Base-by-base conservation (phyloP, 148 eudicot genomes). In the Vaccinium darrowii region DNA sequence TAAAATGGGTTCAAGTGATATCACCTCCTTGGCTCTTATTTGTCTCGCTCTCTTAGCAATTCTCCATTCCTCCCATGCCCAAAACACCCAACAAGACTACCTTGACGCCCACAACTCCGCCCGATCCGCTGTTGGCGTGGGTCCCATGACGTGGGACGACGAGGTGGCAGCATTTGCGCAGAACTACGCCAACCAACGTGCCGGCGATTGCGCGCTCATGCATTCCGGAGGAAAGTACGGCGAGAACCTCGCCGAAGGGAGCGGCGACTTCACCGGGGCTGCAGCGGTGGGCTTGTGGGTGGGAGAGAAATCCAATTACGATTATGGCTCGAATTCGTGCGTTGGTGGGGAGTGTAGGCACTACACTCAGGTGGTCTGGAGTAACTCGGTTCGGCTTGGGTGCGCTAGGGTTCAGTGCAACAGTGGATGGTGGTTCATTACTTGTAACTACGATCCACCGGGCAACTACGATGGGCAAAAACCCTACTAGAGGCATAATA, bases 211-310 rank as follows among this genome's bases (percentile, higher is more conserved):
- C 72, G 27, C 5, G 6, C 71, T 89, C 11, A 3, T 1, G 19
- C 89, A 76, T 50, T 85, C 85, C 0, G 62, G 54, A 8, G 83
- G 84, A n/a, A 83, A 83, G 1, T 88, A 84, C 25, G 89, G 89
- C 3, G 90, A 88, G 81, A 90, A 90, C 82, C 39, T 90, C 15
- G 90, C 89, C 27, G 43, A 0, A 14, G 90, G 88, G 36, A 21
- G 50, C 0, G 80, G 87, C 3, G 82, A 67, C 2, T 85, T 89
- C 12, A 82, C 84, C 0, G 84, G 84, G 13, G 12, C 9, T 0
- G 83, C 16, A 1, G 88, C 88, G 0, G 91, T 87, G 16, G 36
- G 53, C 36, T 8, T 89, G 69, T 87, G 89, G 88, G 85, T 85
- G 2, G 58, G 5, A 0, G 91, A 88, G 84, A 79, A 39, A 69